Evolutionary conservation across 2,329 filamentous ascomycete genomes (phyloP).

Genomic region (Aspergillus flavus): DNA sequence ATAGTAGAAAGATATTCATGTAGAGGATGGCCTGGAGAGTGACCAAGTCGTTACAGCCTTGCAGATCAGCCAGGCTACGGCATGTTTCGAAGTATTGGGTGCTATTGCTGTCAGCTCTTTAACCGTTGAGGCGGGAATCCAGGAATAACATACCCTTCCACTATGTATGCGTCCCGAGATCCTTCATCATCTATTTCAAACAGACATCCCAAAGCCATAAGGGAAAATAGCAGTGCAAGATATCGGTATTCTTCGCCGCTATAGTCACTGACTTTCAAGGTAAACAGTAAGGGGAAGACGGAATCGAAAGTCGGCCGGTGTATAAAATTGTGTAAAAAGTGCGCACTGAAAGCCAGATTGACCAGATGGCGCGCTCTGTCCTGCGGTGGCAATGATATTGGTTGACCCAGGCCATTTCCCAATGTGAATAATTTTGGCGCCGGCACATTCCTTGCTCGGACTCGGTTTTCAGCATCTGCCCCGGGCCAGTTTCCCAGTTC

Average conservation of each 20-base stretch:
- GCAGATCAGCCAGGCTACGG: slow-evolving; percentile 9
- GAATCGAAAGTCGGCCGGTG: slow-evolving; percentile 12
- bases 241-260: slow-evolving; percentile 5
- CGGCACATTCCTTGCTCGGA: background rate
- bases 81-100: slow-evolving; percentile 11
- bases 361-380: slow-evolving; percentile 1
- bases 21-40: slow-evolving; percentile 17
- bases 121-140: background rate
- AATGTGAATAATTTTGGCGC: background rate
- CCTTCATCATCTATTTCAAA: background rate
- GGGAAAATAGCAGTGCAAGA: slow-evolving; percentile 12
- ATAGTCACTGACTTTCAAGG: slow-evolving; percentile 11
- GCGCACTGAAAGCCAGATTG: slow-evolving; percentile 12
- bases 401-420: background rate
- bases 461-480: slow-evolving; percentile 1
- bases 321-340: slow-evolving; percentile 12
- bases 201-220: slow-evolving; percentile 13
- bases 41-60: slow-evolving; percentile 12
- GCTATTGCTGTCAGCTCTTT: background rate
- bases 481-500: slow-evolving; percentile 1
- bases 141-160: slow-evolving; percentile 5
- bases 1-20: slow-evolving; percentile 15
- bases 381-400: background rate
- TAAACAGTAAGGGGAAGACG: slow-evolving; percentile 12
- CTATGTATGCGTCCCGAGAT: background rate